Evolutionary conservation across 2,329 filamentous ascomycete species (phyloP), one percentile per base, ranked within the genome.

Genomic region (Macroventuria anomochaeta): DNA sequence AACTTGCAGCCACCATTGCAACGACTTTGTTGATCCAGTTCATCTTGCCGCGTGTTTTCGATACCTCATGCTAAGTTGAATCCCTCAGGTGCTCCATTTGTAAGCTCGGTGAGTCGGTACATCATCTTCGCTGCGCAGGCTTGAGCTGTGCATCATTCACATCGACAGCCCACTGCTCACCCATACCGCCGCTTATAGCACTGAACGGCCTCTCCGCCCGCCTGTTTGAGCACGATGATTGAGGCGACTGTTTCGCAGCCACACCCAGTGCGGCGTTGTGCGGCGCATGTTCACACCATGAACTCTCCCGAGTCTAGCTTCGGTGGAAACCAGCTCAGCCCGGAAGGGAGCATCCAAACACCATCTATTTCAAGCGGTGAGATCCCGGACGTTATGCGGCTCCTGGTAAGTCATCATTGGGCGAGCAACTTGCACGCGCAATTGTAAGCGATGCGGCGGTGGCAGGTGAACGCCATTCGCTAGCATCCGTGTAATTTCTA

Each of bases 371-470:
- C 44, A 28, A 48, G 44, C 32, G 34, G 34, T 17, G 8, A 12
- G 21, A 39, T 44, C 38, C 44, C 28, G 12, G 38, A 11, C 28
- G 21, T 3, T 20, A 40, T 44, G 51, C 39, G 18, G 26, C 33
- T 34, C 31, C 17, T n/a, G 20, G 21, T 36, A 41, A 36, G 26
- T 33, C 6, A 31, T 18, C 20, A 7, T 28, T 25, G 23, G 29
- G 41, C 29, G 8, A 34, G 28, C 8, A n/a, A n/a, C 38, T 15
- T 41, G 25, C 17, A 41, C 15, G 38, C 28, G 34, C 34, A 38
- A n/a, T 20, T 25, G 38, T 53, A 57, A 49, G 55, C 56, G 54
- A 59, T 21, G 41, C 46, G 49, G 49, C 55, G 59, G 43, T 34
- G 32, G 20, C 29, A 26, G 10, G 23, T 31, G 17, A 18, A 32